Evolutionary conservation across 352 stramenopile genomes (phyloP), one percentile per base, ranked within the genome.

Genomic region (Peronospora destructor): DNA sequence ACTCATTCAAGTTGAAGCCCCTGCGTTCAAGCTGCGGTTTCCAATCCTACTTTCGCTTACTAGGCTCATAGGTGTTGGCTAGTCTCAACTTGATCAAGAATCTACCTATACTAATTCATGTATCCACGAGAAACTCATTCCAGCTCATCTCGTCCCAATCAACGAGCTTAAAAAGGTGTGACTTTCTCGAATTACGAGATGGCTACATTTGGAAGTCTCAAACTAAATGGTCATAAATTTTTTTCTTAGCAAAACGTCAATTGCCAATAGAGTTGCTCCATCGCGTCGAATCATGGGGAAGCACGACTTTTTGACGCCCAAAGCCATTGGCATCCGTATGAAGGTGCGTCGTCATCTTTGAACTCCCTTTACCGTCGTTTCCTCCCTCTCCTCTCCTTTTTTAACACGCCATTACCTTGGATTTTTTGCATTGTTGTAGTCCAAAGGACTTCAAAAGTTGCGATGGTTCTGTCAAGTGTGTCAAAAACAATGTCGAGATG

Each of bases 401-500:
- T 39, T 33, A 21, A 34, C 16, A 1, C 29, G 35, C 36, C 28
- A 41, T 41, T 48, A 29, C 42, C 17, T 21, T 3, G 19, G 3
- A 21, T 21, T 21, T 3, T 21, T 21, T 21, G n/a, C n/a, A n/a
- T 21, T 21, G 1, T 11, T 44, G 30, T 44, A 96, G 78, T 66
- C 88, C 33, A 97, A 96, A 60, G 97, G 97, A 10, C 83, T 99
- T 2, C 94, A 98, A 70, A 98, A 98, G 72, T 83, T 99, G 37
- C 90, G 95, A 16, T 99, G 95, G 86, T 98, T 97, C 69, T 99
- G 97, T 65, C 95, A 99, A 73, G 97, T 99, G 68, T 98, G 96
- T 66, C 69, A 94, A 64, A 99, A 99, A 75, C 96, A 99, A 73
- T 99, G 97, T 66, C 89, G 96, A n/a, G 97, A 99, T 62, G 96